Percentiles rank a stretch among this genome's conserved stretches.
phyloP scores from a whole-genome alignment of 805 yeast genomes.

The Komagataella ulmi region DNA sequence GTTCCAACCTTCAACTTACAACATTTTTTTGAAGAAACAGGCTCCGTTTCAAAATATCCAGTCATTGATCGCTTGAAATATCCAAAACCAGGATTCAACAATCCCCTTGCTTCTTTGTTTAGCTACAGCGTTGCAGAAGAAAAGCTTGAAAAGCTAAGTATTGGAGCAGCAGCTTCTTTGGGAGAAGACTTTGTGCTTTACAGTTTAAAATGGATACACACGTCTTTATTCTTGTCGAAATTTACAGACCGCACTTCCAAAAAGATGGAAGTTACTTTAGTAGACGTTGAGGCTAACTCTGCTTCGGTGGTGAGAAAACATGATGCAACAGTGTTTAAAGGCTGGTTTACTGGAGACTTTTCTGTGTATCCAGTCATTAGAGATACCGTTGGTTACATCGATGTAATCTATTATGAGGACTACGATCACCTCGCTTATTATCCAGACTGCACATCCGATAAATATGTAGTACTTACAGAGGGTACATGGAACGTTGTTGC shows the following conservation, averaged over 20 bases:
- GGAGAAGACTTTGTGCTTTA: constrained; percentile 43
- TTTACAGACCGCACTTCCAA: constrained; percentile 53
- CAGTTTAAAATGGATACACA: constrained; percentile 46
- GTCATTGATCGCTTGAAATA: constrained; percentile 33
- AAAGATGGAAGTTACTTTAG: constrained; percentile 33
- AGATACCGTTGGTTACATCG: constrained; percentile 37
- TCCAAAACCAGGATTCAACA: constrained; percentile 60
- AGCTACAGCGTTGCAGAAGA: constrained; percentile 23
- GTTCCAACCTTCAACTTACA: constrained; percentile 43
- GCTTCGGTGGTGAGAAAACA: constrained; percentile 27
- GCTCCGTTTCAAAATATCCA: constrained; percentile 27
- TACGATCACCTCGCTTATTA: constrained; percentile 56
- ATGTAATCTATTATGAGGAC: constrained; percentile 39
- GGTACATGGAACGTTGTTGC: constrained; percentile 42
- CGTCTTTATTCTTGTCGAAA: constrained; percentile 36
- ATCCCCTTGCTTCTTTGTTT: constrained; percentile 40
- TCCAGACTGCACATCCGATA: constrained; percentile 24
- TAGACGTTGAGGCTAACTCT: constrained; percentile 15
- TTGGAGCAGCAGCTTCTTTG: constrained; percentile 13
- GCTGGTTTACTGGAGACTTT: constrained; percentile 27
- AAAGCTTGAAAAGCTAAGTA: not conserved
- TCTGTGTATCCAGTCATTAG: constrained; percentile 5
- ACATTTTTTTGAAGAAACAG: constrained; percentile 22
- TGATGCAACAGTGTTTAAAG: constrained; percentile 30
- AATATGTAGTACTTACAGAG: constrained; percentile 25